Percentiles rank a stretch among this genome's conserved stretches.
phyloP scores from a whole-genome alignment of 257 asterid species.

The Ehretia macrophylla region DNA sequence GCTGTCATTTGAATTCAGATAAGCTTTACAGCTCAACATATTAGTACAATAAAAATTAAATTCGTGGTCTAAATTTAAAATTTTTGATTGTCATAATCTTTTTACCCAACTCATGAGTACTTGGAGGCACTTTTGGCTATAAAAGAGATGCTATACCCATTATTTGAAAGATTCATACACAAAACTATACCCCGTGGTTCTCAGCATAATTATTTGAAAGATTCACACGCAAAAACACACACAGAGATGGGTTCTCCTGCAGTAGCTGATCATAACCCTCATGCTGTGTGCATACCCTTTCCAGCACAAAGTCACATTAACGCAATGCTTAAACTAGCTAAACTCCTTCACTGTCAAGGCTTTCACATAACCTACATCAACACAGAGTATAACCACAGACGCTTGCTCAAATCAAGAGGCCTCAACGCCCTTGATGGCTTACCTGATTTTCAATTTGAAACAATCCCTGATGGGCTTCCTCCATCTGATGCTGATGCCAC shows the following conservation, averaged over 20 bases:
- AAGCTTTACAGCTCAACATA: no score
- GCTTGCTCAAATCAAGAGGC: conserved; percentile 22
- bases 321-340: conserved; percentile 25
- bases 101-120: no score
- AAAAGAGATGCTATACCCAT: no score
- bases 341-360: conserved; percentile 21
- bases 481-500: conserved; percentile 22
- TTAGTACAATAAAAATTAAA: no score
- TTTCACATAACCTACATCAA: conserved; percentile 26
- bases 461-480: conserved; percentile 31
- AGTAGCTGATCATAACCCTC: conserved; percentile 1
- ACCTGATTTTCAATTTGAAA: conserved; percentile 13
- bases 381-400: conserved; percentile 26
- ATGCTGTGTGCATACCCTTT: conserved; percentile 21
- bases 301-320: conserved; percentile 27
- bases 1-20: no score
- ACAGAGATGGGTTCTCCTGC: not conserved
- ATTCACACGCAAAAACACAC: not conserved
- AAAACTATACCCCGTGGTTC: no score
- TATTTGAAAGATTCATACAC: no score
- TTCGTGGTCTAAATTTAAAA: no score
- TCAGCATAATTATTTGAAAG: no score
- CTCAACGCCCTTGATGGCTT: conserved; percentile 12
- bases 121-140: no score
- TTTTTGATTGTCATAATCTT: no score